Base-by-base conservation (phyloP, 164 flowering plant genomes). In the Dillenia turbinata region DNA sequence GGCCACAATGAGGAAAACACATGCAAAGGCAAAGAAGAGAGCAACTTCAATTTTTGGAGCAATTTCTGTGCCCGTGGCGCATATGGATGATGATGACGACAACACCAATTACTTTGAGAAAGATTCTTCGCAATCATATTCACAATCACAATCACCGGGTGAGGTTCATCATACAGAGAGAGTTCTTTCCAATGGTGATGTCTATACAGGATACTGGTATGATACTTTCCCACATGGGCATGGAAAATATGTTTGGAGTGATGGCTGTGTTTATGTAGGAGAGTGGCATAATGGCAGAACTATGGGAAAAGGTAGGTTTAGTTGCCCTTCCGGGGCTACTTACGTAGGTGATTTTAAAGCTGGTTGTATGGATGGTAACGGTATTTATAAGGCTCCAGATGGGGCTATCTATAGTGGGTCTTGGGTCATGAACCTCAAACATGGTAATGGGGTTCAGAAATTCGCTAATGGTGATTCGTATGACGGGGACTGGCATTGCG, bases 201-300 rank as follows among this genome's bases (percentile, higher is more conserved):
- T 81, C 61, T 94, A 91, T 61, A 80, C 83, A 0, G 99, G 99
- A 1, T 80, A 81, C 26, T 91, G 88, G 93, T 60, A 68, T 2
- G 92, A 86, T 7, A 83, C 71, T 64, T 78, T 85, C 52, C 99
- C 99, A 0, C 84, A 88, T 57, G 97, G 98, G 11, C 66, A 71
- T 10, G 97, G 97, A 0, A 91, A 89, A 70, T 94, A 89, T 64
- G 63, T 89, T 9, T 94, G 99, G 97, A 81, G 79, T 0, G 98
- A 94, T 55, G 98, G 97, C 24, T 94, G 98, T 66, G 85, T 86
- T 96, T 91, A 91, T 66, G 83, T 80, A 1, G 99, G 99, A 1
- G 97, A 91, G 49, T 94, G 96, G 96, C 66, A 64, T 22, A 57
- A 68, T 47, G 99, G 97, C 8, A 92, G 88, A 50, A 82, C 85